phyloP scores from a whole-genome alignment of 257 asterid species.

The Solanum peruvianum region DNA sequence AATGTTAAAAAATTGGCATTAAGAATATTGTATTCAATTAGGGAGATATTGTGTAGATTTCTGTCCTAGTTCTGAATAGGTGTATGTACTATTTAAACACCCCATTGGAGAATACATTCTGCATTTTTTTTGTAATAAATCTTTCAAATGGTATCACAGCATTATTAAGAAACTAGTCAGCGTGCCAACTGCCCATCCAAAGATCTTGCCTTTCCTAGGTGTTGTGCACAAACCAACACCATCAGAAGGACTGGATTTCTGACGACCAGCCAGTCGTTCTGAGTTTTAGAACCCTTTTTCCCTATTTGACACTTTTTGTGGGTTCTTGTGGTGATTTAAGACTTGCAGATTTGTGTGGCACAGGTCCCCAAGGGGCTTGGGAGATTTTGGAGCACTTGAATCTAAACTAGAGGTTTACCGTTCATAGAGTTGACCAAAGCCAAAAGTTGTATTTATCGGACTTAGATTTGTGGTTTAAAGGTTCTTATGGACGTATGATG shows the following conservation, averaged over 20 bases:
- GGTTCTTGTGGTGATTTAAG: not conserved
- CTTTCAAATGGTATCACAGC: not conserved
- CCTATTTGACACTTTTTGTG: not conserved
- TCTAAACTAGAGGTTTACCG: not conserved
- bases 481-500: not conserved
- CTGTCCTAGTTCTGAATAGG: not conserved
- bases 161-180: not conserved
- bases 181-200: not conserved
- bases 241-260: not conserved
- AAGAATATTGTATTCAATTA: not conserved
- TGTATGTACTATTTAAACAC: not conserved
- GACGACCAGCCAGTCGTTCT: not conserved
- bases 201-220: not conserved
- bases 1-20: not conserved
- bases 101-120: not conserved
- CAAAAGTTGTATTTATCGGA: not conserved
- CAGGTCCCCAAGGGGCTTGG: not conserved
- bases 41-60: not conserved
- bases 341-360: not conserved
- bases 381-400: not conserved
- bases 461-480: not conserved
- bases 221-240: not conserved
- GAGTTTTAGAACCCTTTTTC: not conserved
- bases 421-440: not conserved
- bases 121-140: not conserved